These are phyloP conservation scores for Hypoxylon sp. DNA, from an alignment of 2,329 filamentous ascomycete genomes.

Conservation along the genomic window DNA sequence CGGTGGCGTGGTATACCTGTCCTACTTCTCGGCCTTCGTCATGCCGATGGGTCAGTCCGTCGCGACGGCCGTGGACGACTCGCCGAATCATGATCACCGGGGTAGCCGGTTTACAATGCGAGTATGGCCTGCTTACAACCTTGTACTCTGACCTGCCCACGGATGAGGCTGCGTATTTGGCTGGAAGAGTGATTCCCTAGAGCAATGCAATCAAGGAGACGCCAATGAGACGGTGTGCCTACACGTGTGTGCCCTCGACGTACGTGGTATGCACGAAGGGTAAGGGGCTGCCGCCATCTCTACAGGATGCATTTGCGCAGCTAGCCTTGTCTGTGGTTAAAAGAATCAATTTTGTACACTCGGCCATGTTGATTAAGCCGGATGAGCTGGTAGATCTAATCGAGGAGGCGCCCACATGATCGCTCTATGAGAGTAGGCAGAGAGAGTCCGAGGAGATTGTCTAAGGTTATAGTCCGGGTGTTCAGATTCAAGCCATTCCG, in stretches of 20 bases:
- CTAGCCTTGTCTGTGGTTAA: not conserved
- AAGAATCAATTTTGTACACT: conserved; percentile 9
- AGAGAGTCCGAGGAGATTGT: no score
- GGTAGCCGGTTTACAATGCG: conserved; percentile 7
- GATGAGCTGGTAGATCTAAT: not conserved
- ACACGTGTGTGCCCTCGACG: conserved; percentile 10
- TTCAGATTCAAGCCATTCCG: no score
- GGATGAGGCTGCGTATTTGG: conserved; percentile 12
- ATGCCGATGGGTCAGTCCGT: conserved; percentile 8
- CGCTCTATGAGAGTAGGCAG: no score
- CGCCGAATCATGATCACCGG: not conserved
- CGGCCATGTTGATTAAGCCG: conserved; percentile 11
- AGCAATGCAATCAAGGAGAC: conserved; percentile 9
- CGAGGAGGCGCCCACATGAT: not conserved
- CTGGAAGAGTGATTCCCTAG: conserved; percentile 11
- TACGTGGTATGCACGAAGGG: conserved; percentile 23
- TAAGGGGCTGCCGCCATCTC: not conserved
- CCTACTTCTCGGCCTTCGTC: conserved; percentile 12
- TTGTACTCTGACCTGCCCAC: conserved; percentile 14
- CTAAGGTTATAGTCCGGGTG: no score
- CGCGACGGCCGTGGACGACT: not conserved
- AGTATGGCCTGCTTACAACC: not conserved
- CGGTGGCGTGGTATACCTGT: conserved; percentile 1
- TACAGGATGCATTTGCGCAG: conserved; percentile 17
- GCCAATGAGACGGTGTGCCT: conserved; percentile 5